These are phyloP conservation scores for Verticillium klebahnii DNA, from an alignment of 2,329 filamentous ascomycete species.

Conservation along the genomic window DNA sequence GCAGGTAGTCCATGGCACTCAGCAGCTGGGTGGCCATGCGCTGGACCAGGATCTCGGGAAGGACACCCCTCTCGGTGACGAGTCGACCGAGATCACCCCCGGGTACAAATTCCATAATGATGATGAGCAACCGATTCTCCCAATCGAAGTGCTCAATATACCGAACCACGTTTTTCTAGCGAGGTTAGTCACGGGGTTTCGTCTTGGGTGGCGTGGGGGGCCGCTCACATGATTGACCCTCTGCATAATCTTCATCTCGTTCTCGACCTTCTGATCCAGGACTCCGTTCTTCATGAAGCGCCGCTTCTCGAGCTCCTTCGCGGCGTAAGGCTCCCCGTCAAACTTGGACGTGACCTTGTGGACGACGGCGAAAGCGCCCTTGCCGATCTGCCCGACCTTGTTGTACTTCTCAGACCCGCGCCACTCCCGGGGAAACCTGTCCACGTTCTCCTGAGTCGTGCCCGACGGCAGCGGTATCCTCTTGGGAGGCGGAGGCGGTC, in stretches of 20 bases:
- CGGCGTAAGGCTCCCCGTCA: conserved; percentile 78
- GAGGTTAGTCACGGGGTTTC: conserved; percentile 13
- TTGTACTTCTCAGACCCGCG: conserved; percentile 82
- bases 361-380: conserved; percentile 91
- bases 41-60: conserved; percentile 66
- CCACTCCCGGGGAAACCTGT: conserved; percentile 60
- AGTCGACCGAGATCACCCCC: conserved; percentile 78
- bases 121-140: conserved; percentile 79
- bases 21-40: conserved; percentile 72
- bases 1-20: conserved; percentile 79
- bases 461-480: conserved; percentile 13
- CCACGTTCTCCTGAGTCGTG: conserved; percentile 25
- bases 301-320: conserved; percentile 92
- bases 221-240: conserved; percentile 70
- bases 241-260: conserved; percentile 96
- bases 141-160: conserved; percentile 88
- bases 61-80: conserved; percentile 54
- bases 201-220: not conserved
- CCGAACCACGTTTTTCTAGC: conserved; percentile 78
- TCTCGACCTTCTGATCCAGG: conserved; percentile 86
- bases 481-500: conserved; percentile 6
- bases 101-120: conserved; percentile 91
- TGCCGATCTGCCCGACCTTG: conserved; percentile 74
- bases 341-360: conserved; percentile 85
- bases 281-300: conserved; percentile 90